These are phyloP conservation scores for Penicillium paxilli DNA, from an alignment of 495 filamentous ascomycete species.

Conservation along the genomic window DNA sequence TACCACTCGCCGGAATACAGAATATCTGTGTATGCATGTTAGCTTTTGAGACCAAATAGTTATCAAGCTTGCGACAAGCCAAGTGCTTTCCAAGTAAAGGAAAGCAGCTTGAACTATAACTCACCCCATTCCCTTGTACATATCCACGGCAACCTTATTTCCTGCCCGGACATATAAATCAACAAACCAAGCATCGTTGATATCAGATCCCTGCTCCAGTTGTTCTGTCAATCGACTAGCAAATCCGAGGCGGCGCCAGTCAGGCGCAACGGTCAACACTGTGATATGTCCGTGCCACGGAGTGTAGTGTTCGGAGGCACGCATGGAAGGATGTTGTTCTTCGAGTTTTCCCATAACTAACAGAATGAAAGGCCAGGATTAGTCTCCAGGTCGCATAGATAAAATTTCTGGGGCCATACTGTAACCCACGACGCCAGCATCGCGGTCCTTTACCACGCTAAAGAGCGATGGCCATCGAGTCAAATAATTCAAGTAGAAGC, in stretches of 20 bases:
- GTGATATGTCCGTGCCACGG: constrained; percentile 99
- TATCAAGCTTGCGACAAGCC: neutral
- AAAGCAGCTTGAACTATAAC: too few species aligned
- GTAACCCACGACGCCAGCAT: constrained; percentile 86
- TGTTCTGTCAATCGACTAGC: constrained; percentile 76
- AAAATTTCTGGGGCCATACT: constrained; percentile 57
- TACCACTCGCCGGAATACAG: constrained; percentile 81
- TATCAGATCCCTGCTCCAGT: constrained; percentile 77
- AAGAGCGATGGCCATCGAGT: constrained; percentile 94
- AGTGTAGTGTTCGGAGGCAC: constrained; percentile 78
- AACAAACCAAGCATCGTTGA: constrained; percentile 87
- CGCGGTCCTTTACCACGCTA: constrained; percentile 76
- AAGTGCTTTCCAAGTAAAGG: neutral
- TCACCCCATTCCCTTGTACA: constrained; percentile 90
- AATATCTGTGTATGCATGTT: constrained; percentile 47
- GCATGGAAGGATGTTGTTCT: constrained; percentile 71
- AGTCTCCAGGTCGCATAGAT: too few species aligned
- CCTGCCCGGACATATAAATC: constrained; percentile 90
- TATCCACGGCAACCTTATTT: constrained; percentile 79
- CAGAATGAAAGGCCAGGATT: too few species aligned
- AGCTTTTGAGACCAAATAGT: constrained; percentile 1
- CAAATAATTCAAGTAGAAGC: constrained; percentile 93
- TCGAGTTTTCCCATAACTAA: constrained; percentile 96
- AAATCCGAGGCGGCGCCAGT: constrained; percentile 80
- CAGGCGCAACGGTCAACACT: constrained; percentile 86